Conservation (phyloP, 2,329 filamentous ascomycete genomes). For the Pyricularia sp. region DNA sequence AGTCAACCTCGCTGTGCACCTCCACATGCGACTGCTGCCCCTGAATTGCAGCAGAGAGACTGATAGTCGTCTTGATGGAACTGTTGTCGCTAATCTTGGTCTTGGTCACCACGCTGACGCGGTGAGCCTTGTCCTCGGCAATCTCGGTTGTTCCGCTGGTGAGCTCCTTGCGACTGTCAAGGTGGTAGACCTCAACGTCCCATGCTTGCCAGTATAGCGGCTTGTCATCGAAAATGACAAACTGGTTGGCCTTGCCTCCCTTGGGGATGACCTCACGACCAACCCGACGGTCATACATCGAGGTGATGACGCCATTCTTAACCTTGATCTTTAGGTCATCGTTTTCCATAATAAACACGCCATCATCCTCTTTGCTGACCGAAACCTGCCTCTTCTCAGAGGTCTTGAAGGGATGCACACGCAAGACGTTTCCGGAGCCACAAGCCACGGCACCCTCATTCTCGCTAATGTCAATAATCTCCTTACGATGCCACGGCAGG, state of each 20-base stretch:
- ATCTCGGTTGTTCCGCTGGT: conserved; percentile 38
- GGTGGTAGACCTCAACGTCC: conserved; percentile 62
- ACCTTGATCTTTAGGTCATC: conserved; percentile 54
- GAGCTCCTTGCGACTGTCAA: conserved; percentile 53
- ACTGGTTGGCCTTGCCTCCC: conserved; percentile 51
- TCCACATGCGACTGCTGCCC: conserved; percentile 40
- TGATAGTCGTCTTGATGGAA: conserved; percentile 56
- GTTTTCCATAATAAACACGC: conserved; percentile 73
- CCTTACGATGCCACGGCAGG: conserved; percentile 48
- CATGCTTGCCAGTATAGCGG: conserved; percentile 64
- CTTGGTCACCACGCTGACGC: conserved; percentile 48
- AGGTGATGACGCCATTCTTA: conserved; percentile 50
- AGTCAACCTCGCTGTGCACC: conserved; percentile 54
- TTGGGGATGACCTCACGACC: conserved; percentile 69
- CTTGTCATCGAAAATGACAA: conserved; percentile 61
- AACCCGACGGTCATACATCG: conserved; percentile 63
- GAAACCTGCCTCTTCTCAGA: conserved; percentile 38
- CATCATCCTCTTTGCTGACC: conserved; percentile 39
- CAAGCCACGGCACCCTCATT: conserved; percentile 15
- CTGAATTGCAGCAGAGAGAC: conserved; percentile 37
- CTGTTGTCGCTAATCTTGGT: conserved; percentile 56
- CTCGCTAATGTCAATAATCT: conserved; percentile 35
- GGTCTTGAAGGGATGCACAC: conserved; percentile 39
- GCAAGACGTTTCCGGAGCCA: conserved; percentile 43
- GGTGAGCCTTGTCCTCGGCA: conserved; percentile 38